Evolutionary conservation across 257 asterid species (phyloP).

Genomic region (Hygrophila difformis): DNA sequence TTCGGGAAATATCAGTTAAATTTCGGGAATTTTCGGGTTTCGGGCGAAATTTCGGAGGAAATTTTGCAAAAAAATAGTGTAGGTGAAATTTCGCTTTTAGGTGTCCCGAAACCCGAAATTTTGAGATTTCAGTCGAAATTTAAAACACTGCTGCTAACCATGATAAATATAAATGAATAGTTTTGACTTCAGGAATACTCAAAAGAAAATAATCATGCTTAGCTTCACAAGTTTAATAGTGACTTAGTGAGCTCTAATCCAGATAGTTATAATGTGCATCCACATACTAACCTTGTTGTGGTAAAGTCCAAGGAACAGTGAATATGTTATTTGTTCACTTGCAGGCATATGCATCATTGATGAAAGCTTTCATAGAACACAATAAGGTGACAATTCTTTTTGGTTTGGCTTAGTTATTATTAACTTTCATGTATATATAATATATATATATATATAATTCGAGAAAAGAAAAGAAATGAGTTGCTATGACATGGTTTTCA

Average conservation of each 20-base stretch:
- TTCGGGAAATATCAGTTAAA: too few relatives aligned
- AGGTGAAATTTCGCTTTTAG: too few relatives aligned
- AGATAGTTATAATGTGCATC: not conserved
- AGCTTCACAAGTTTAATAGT: not conserved
- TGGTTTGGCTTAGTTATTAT: slow-evolving; percentile 19
- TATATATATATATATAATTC: slow-evolving; percentile 11
- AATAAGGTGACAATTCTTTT: slow-evolving; percentile 78
- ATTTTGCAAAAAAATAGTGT: too few relatives aligned
- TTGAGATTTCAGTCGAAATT: too few relatives aligned
- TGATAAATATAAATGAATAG: not conserved
- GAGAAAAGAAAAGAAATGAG: slow-evolving; percentile 28
- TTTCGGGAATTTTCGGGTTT: too few relatives aligned
- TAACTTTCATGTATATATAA: slow-evolving; percentile 4
- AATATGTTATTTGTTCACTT: slow-evolving; percentile 25
- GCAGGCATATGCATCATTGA: slow-evolving; percentile 88
- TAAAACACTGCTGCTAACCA: not conserved
- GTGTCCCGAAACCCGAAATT: too few relatives aligned
- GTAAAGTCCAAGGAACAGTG: not conserved
- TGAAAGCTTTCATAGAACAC: slow-evolving; percentile 85
- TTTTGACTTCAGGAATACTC: not conserved
- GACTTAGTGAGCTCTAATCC: slow-evolving; percentile 1
- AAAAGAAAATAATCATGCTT: not conserved
- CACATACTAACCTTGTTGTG: not conserved
- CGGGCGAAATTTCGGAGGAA: too few relatives aligned
- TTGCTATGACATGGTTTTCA: slow-evolving; percentile 32